phyloP scores from a whole-genome alignment of 306 rosid species.

The Malus fusca region DNA sequence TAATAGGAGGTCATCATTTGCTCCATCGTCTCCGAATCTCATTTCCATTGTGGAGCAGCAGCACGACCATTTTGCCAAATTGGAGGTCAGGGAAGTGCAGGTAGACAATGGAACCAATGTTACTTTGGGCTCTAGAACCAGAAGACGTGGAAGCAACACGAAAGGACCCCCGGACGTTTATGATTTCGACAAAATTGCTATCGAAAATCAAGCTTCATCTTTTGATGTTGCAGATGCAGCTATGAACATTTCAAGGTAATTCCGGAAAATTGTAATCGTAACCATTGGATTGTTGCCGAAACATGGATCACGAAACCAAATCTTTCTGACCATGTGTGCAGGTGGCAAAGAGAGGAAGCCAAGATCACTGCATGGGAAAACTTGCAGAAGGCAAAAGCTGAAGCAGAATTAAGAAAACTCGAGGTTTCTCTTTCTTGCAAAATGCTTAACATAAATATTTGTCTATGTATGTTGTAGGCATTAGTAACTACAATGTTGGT shows the following conservation, averaged over 20 bases:
- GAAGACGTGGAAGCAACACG: conserved; percentile 22
- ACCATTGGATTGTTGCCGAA: not conserved
- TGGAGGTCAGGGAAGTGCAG: conserved; percentile 71
- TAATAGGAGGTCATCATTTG: conserved; percentile 20
- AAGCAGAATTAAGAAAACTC: conserved; percentile 70
- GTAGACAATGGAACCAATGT: conserved; percentile 58
- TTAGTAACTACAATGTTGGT: conserved; percentile 16
- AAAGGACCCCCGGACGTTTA: conserved; percentile 19
- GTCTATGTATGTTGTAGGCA: not conserved
- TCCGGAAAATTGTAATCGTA: not conserved
- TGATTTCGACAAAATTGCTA: conserved; percentile 25
- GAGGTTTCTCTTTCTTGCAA: conserved; percentile 41
- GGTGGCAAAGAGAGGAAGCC: conserved; percentile 75
- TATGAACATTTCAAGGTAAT: conserved; percentile 49
- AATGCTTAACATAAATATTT: too few species aligned
- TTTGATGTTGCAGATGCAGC: conserved; percentile 48
- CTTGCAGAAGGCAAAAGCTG: conserved; percentile 84
- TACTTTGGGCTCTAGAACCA: conserved; percentile 37
- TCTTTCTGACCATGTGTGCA: conserved; percentile 13
- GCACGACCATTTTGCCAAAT: conserved; percentile 19
- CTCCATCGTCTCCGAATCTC: conserved; percentile 33
- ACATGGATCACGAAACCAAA: not conserved
- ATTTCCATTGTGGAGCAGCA: conserved; percentile 26
- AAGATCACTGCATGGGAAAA: conserved; percentile 88
- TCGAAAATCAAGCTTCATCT: conserved; percentile 32